Evolutionary conservation across 306 rosid genomes (phyloP).

Genomic region (Citrullus amarus): DNA sequence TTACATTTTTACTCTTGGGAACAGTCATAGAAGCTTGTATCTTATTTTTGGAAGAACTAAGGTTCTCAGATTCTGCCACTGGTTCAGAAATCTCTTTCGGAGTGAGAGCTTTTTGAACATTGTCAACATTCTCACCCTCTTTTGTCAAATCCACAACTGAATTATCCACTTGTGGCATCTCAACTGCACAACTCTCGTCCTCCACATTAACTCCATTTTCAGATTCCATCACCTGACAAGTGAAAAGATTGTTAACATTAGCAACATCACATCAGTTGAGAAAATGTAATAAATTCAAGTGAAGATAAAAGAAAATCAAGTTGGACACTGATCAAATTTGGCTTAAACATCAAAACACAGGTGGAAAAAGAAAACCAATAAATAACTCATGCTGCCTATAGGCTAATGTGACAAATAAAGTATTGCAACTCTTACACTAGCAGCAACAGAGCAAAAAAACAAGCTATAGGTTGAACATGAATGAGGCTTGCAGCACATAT

Average conservation of each 20-base stretch:
- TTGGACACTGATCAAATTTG: background rate
- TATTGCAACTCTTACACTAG: background rate
- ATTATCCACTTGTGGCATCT: slow-evolving; percentile 27
- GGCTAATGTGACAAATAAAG: background rate
- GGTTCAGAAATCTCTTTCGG: slow-evolving; percentile 33
- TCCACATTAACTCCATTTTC: slow-evolving; percentile 46
- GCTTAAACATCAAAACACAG: background rate
- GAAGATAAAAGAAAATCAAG: background rate
- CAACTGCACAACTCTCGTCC: slow-evolving; percentile 59
- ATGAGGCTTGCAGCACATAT: background rate
- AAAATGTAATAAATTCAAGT: background rate
- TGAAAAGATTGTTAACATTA: background rate
- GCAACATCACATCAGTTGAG: background rate
- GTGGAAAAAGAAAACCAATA: background rate
- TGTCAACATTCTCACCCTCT: slow-evolving; percentile 23
- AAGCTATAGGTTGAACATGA: background rate
- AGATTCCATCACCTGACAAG: slow-evolving; percentile 48
- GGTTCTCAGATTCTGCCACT: slow-evolving; percentile 20
- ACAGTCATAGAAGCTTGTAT: slow-evolving; percentile 32
- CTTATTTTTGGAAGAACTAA: slow-evolving; percentile 27
- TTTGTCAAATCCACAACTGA: slow-evolving; percentile 14
- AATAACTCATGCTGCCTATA: background rate
- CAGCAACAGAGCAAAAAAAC: background rate
- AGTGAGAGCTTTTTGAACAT: slow-evolving; percentile 26
- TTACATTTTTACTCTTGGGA: slow-evolving; percentile 33